Conservation (phyloP, 1,284 basidiomycete genomes). For the Ceratobasidium sp. region DNA sequence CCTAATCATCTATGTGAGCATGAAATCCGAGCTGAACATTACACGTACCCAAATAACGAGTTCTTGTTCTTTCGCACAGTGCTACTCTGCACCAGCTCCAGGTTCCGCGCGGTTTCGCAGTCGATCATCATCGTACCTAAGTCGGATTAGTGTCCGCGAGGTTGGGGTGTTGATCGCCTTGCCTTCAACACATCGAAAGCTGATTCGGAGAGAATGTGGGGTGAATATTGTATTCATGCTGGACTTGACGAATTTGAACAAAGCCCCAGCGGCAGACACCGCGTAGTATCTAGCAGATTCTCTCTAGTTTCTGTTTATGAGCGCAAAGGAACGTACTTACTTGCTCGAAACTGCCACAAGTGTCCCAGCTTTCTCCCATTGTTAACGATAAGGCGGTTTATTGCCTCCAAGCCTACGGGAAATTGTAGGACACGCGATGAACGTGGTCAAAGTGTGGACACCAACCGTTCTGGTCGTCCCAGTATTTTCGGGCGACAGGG, state of each 20-base stretch:
- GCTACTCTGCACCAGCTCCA: constrained; percentile 88
- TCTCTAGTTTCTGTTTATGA: background rate
- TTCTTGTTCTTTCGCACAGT: constrained; percentile 72
- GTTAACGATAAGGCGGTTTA: constrained; percentile 81
- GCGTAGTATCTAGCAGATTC: constrained; percentile 79
- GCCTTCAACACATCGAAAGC: constrained; percentile 79
- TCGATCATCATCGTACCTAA: constrained; percentile 94
- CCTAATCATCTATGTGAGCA: background rate
- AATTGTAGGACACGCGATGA: constrained; percentile 52
- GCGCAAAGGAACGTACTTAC: constrained; percentile 62
- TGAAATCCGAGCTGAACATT: background rate
- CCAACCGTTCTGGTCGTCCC: constrained; percentile 83
- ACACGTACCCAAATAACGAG: constrained; percentile 78
- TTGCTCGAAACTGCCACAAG: constrained; percentile 82
- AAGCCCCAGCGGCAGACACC: constrained; percentile 83
- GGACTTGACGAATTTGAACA: constrained; percentile 84
- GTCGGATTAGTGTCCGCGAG: background rate
- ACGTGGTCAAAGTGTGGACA: constrained; percentile 51
- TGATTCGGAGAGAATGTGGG: constrained; percentile 79
- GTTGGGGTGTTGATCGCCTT: constrained; percentile 12
- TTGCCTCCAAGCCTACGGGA: constrained; percentile 77
- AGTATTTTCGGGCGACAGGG: constrained; percentile 79
- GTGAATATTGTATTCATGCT: constrained; percentile 78
- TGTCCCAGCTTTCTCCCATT: constrained; percentile 81
- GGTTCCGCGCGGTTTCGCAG: constrained; percentile 83